Base-by-base conservation (phyloP, 371 early-diverging fungal species). In the Phascolomyces articulosus region DNA sequence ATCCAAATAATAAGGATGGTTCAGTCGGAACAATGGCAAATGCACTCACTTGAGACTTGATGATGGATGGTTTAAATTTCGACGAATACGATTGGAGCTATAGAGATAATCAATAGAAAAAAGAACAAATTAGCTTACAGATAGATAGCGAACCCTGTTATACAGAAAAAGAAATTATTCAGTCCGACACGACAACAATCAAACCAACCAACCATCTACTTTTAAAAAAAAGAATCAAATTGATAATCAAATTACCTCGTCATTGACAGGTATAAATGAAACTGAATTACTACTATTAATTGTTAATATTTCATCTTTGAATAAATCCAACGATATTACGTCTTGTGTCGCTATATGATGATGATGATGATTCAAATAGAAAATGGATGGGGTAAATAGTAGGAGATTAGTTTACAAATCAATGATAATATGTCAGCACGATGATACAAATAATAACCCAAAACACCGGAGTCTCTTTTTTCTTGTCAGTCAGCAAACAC, bases 11-110 rank as follows among this genome's bases (percentile, higher is more conserved):
- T 10, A 89, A 58, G 13, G 87, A 66, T 65, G 87, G 87, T 68
- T 89, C 87, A 13, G 86, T 82, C 4, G 86, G 86, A 16, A 89
- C 66, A 57, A 86, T 82, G 18, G 79, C 78, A 65, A 87, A 83
- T 8, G 82, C 78, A 18, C 86, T 85, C n/a, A 87, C 84, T 64
- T 84, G 80, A 0, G 89, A 87, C 55, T 85, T 85, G 58, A 89
- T 82, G 15, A 85, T 85, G 0, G 87, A 84, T 11, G 85, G 65
- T 65, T 85, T 87, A 75, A 89, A 89, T 70, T 86, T 87, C 4
- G 87, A 86, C 15, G 87, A 85, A 62, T 89, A 89, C 1, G 87
- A 78, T 63, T 87, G 80, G 8, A 85, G 80, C 89, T 89, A 34
- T 34, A 34, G 16, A 44, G 15, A 44, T 44, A n/a, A 44, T 18